Base-by-base conservation (phyloP, 225 moss, liverwort and hornwort species). In the Marchantia paleacea region DNA sequence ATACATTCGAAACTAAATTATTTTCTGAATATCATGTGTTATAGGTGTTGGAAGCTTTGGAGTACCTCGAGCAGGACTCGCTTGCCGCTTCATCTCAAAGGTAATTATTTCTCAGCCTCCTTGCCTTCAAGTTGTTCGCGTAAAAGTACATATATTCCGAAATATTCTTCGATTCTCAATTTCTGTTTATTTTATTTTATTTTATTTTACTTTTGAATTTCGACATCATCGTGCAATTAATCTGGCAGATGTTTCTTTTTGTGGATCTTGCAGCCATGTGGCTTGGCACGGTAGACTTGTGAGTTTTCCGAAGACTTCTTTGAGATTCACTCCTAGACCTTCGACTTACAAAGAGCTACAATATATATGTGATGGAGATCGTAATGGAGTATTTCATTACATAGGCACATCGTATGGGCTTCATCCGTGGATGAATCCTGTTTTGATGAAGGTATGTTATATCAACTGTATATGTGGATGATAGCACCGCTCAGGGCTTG, bases 351-450 rank as follows among this genome's bases (percentile, higher is more conserved):
- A 94, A 85, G 97, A 99, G 81, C 80, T 99, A 31, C 80, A 95
- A 51, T 95, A 95, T 73, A 92, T 99, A 26, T 86, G 92, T 77
- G 93, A 95, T 82, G 97, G 97, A 76, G 97, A 99, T 78, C 90
- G 90, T 83, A 99, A 99, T 82, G 97, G 97, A 75, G 95, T 95
- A 55, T 95, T 93, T 77, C 89, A 95, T 82, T 90, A 99, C 84
- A 88, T 93, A 61, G 97, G 97, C 75, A 99, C 97, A 69, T 91
- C 92, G 13, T 95, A 77, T 86, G 97, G 97, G 76, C 82, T 83
- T 65, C 97, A 99, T 84, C 90, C 91, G 49, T 99, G 97, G 97
- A 94, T 99, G 95, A 99, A 99, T 87, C 97, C 97, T 29, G 97
- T 91, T 70, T 82, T 99, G 55, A 92, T 90, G 62, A 93, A 99